Evolutionary conservation across 352 stramenopile species (phyloP), one percentile per base, ranked within the genome.

Genomic region (Phytophthora constricta): DNA sequence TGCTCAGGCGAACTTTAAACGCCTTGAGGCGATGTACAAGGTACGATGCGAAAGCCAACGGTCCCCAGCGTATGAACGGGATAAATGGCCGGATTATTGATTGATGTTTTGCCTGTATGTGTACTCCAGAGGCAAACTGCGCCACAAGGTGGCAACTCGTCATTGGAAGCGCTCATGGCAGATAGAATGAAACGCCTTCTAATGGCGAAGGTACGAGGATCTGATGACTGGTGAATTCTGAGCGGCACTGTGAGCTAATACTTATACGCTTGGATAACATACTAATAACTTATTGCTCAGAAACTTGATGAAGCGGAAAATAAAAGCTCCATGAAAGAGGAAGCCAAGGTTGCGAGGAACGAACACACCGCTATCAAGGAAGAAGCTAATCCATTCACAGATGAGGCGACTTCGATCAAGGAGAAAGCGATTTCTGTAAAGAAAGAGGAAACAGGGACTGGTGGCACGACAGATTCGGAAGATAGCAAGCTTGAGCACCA

Each of bases 11-110:
- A 81, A 74, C 39, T 51, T 91, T 26, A 93, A 91, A 71, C 80
- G 82, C 28, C 74, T 93, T 0, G 86, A 93, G 52, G 62, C 69
- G 28, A 77, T 84, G 55, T 93, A 93, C 60, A 80, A 84, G 79
- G 67, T 89, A 79, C n/a, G 70, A 53, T 66, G 39, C 64, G 2
- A 23, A 65, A 23, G 25, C 46, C 3, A 56, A 53, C 55, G 7
- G 31, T 11, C 13, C 7, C 7, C 13, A 11, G 13, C 13, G 13
- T 37, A 11, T 37, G 31, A 13, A 11, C 31, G 31, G 31, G 7
- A 37, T 37, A 37, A 7, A 37, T n/a, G n/a, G 33, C 1, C 11
- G 16, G 8, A 3, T 22, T 48, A 58, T 46, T 47, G 37, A 46
- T 26, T 28, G 19, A 33, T 23, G 31, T 41, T 9, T 45, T 22